Evolutionary conservation across 2,329 filamentous ascomycete genomes (phyloP).

Genomic region (Ascochyta viciae-villosae): DNA sequence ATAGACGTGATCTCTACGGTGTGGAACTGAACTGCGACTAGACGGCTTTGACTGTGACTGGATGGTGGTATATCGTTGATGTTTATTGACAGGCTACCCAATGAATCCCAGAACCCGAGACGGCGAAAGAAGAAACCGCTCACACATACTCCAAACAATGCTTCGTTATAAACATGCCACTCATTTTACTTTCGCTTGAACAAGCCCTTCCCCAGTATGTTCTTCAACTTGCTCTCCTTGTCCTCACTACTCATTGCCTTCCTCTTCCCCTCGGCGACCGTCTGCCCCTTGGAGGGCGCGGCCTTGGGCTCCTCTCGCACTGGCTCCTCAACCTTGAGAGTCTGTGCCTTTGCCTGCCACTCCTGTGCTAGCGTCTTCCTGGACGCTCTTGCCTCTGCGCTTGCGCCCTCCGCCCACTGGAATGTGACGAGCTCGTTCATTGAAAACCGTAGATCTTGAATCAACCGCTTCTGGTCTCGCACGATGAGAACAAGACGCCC

Average conservation of each 20-base stretch:
- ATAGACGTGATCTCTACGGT: too few relatives aligned
- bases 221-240: conserved; percentile 52
- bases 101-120: too few relatives aligned
- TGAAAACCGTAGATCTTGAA: conserved; percentile 74
- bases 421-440: conserved; percentile 78
- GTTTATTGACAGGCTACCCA: too few relatives aligned
- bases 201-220: conserved; percentile 44
- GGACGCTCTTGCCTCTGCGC: conserved; percentile 61
- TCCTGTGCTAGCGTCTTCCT: conserved; percentile 66
- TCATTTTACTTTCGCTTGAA: conserved; percentile 41
- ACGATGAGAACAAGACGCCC: conserved; percentile 54
- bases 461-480: conserved; percentile 64
- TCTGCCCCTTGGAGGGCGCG: conserved; percentile 15
- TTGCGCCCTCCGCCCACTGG: conserved; percentile 72
- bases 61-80: too few relatives aligned
- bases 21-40: too few relatives aligned
- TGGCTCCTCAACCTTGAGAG: conserved; percentile 69
- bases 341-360: conserved; percentile 66
- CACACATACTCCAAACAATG: conserved; percentile 4
- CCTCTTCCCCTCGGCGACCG: conserved; percentile 41
- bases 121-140: not conserved
- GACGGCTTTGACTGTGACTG: too few relatives aligned
- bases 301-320: conserved; percentile 18
- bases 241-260: conserved; percentile 44
- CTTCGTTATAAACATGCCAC: not conserved